A percentile compares a stretch with the other conserved stretches of the same genome.
Conservation (phyloP, 2,329 filamentous ascomycete genomes). For the Pleomassaria siparia region DNA sequence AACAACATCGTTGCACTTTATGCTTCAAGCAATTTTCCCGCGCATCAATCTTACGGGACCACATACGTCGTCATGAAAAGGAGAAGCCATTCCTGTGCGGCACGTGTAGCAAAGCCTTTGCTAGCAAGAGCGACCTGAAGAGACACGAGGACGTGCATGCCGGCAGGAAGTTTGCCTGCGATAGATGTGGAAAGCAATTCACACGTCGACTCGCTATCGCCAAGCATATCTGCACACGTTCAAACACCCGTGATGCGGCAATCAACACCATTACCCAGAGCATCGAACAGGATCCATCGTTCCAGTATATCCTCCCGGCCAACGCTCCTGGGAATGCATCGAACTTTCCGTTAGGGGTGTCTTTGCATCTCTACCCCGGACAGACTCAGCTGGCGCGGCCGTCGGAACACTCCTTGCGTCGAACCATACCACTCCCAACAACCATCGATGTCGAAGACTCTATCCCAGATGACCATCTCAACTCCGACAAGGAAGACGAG, state of each 20-base stretch:
- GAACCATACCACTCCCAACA: neutral
- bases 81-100: slow-evolving; percentile 1
- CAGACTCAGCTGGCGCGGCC: neutral
- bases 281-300: neutral
- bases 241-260: neutral
- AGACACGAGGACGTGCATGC: slow-evolving; percentile 1
- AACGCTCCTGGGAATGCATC: neutral
- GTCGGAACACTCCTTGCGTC: neutral
- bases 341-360: neutral
- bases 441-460: neutral
- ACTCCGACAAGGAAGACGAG: neutral
- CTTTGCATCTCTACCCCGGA: neutral
- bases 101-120: neutral
- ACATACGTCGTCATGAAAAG: slow-evolving; percentile 1
- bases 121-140: slow-evolving; percentile 2
- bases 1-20: neutral
- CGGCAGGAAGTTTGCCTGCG: slow-evolving; percentile 1
- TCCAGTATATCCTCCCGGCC: neutral
- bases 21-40: slow-evolving; percentile 2
- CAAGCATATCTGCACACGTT: slow-evolving; percentile 1
- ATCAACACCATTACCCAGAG: neutral
- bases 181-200: neutral
- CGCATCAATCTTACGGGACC: neutral
- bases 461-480: neutral
- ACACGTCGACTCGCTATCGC: slow-evolving; percentile 1